These are phyloP conservation scores for Candida bentonensis DNA, from an alignment of 805 yeast species.

Conservation along the genomic window DNA sequence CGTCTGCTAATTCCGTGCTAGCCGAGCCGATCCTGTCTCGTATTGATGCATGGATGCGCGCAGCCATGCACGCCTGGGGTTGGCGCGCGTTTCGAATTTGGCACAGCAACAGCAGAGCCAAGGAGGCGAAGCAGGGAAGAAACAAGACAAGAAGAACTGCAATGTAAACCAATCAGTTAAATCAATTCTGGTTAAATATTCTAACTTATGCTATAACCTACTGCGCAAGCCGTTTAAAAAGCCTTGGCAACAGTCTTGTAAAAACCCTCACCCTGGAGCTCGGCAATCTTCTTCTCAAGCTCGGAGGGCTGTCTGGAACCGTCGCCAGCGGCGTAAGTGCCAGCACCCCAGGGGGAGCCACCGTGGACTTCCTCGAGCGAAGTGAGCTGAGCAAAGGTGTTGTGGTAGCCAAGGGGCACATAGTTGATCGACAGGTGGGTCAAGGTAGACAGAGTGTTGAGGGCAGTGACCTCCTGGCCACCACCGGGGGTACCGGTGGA, in stretches of 20 bases:
- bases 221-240: slow-evolving; percentile 7
- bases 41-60: no score
- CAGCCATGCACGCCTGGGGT: no score
- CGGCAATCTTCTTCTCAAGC: slow-evolving; percentile 51
- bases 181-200: no score
- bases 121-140: no score
- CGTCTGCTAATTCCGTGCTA: no score
- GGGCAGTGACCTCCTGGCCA: slow-evolving; percentile 64
- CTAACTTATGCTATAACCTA: no score
- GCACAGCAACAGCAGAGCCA: no score
- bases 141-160: no score
- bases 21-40: no score
- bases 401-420: slow-evolving; percentile 64
- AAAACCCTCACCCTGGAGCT: slow-evolving; percentile 54
- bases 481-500: slow-evolving; percentile 65
- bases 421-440: slow-evolving; percentile 67
- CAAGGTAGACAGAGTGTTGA: slow-evolving; percentile 42
- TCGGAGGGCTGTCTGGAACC: slow-evolving; percentile 58
- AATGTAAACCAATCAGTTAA: no score
- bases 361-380: slow-evolving; percentile 60
- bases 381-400: slow-evolving; percentile 40
- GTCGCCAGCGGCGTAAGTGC: slow-evolving; percentile 59
- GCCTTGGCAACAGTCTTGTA: slow-evolving; percentile 27
- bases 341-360: slow-evolving; percentile 82
- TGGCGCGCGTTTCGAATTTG: no score